Base-by-base conservation (phyloP, 1,284 basidiomycete genomes). In the Fomitopsis betulina region DNA sequence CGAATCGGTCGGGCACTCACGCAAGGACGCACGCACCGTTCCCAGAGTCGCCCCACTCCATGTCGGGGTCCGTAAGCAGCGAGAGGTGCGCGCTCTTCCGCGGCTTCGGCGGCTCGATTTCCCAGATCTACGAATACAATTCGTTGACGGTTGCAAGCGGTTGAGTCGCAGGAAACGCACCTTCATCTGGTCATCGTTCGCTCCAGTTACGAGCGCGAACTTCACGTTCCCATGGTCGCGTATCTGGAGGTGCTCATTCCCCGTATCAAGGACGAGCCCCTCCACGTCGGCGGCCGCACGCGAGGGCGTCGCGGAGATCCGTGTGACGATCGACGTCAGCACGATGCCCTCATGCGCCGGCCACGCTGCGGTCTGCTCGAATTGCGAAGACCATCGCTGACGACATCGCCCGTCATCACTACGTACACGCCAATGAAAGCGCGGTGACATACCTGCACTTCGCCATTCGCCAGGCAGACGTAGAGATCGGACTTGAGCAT, bases 291-390 rank as follows among this genome's bases (percentile, higher is more conserved):
- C 32, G 30, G 54, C 23, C 27, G 27, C 27, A 8, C 27, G 27
- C 27, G 27, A 30, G 27, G 27, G 27, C 27, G 55, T 33, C 25
- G 57, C 12, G 55, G 71, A 65, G 61, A 60, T 33, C 9, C 61
- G 68, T 0, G 81, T 80, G 42, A 90, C 74, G 32, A 86, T 76
- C 5, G 89, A 89, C 4, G 92, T 92, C n/a, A 97, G 81, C 0
- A 89, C 83, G 50, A 93, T 92, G 3, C 88, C 91, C 25, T 83
- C 75, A 67, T 98, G 94, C 0, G 85, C 94, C 43, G 76, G 72
- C 87, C 93, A 96, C 0, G 86, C 84, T 0, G 88, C 87, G 0
- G 85, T 90, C 65, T 90, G 90, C 63, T 94, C 87, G 66, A 96
- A 97, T 0, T 85, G 83, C 5, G 86, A 79, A 50, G 91, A 92